phyloP scores from a whole-genome alignment of 371 early-diverging fungal genomes.

The Mortierella sp. region DNA sequence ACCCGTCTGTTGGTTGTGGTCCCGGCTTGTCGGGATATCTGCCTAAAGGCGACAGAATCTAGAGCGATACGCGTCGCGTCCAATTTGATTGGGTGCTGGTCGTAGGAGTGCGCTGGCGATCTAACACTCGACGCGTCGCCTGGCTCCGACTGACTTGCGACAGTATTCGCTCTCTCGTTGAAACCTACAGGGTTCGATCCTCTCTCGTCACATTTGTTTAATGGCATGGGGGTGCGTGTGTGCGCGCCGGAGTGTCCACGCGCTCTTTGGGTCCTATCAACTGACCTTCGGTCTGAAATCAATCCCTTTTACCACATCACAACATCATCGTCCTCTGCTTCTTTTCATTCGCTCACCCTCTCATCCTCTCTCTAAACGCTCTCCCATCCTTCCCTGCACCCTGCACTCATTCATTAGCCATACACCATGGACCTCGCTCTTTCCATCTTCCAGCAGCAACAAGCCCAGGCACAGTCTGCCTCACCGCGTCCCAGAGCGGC shows the following conservation, averaged over 20 bases:
- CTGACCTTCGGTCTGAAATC: not conserved
- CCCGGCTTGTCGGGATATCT: too few species aligned
- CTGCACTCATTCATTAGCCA: not conserved
- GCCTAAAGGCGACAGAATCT: too few species aligned
- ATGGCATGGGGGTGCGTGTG: not conserved
- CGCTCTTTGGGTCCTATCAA: not conserved
- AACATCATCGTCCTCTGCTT: not conserved
- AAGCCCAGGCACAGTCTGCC: not conserved
- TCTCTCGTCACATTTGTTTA: not conserved
- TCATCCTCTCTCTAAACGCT: not conserved
- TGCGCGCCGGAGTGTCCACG: not conserved
- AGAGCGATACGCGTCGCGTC: not conserved
- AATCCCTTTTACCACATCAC: not conserved
- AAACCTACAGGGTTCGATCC: not conserved
- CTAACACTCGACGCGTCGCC: not conserved
- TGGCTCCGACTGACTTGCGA: not conserved
- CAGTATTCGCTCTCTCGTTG: not conserved
- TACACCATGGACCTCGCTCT: slow-evolving; percentile 39
- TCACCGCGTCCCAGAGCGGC: slow-evolving; percentile 1
- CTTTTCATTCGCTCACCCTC: not conserved
- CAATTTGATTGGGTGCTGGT: too few species aligned
- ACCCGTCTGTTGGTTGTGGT: not conserved
- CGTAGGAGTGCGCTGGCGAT: too few species aligned
- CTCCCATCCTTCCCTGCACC: not conserved
- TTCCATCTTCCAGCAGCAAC: slow-evolving; percentile 35